These are phyloP conservation scores for Prototheca stagnorum DNA, from an alignment of 163 green algal genomes.

Conservation along the genomic window DNA sequence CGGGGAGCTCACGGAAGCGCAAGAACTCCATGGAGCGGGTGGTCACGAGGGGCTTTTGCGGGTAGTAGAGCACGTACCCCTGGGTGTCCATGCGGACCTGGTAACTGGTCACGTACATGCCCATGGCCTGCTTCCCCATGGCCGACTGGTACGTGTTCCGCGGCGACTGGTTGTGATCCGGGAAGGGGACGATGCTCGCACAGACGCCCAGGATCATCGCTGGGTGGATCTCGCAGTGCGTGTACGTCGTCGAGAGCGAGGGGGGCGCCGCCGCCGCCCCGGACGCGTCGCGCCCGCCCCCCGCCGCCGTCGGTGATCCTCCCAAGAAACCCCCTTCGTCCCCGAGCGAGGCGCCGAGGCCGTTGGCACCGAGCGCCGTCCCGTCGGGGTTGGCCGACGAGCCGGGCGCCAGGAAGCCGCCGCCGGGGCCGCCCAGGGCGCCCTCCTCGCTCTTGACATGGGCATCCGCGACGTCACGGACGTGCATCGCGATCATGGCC, in stretches of 20 bases:
- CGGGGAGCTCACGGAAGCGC: conserved; percentile 63
- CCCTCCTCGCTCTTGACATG: conserved; percentile 7
- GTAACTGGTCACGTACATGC: conserved; percentile 97
- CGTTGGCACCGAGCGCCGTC: too few species aligned
- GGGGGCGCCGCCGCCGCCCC: too few species aligned
- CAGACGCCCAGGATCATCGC: conserved; percentile 96
- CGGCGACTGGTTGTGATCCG: conserved; percentile 93
- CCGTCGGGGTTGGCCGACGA: background rate
- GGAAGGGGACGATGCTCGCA: conserved; percentile 96
- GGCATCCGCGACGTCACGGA: conserved; percentile 58
- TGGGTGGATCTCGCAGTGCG: conserved; percentile 97
- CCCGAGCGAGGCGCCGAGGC: conserved; percentile 29
- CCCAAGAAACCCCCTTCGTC: too few species aligned
- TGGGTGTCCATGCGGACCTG: conserved; percentile 89
- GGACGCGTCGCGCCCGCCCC: too few species aligned
- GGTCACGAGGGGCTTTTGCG: conserved; percentile 93
- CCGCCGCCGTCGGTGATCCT: too few species aligned
- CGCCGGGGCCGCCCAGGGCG: background rate
- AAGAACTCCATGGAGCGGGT: conserved; percentile 92
- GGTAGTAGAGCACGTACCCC: conserved; percentile 97
- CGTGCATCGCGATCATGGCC: conserved; percentile 97
- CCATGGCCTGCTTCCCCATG: conserved; percentile 99
- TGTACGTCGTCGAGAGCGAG: conserved; percentile 59
- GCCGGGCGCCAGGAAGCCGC: too few species aligned
- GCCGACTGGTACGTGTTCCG: conserved; percentile 81